phyloP scores from a whole-genome alignment of 306 rosid species.

The Macrotyloma uniflorum region DNA sequence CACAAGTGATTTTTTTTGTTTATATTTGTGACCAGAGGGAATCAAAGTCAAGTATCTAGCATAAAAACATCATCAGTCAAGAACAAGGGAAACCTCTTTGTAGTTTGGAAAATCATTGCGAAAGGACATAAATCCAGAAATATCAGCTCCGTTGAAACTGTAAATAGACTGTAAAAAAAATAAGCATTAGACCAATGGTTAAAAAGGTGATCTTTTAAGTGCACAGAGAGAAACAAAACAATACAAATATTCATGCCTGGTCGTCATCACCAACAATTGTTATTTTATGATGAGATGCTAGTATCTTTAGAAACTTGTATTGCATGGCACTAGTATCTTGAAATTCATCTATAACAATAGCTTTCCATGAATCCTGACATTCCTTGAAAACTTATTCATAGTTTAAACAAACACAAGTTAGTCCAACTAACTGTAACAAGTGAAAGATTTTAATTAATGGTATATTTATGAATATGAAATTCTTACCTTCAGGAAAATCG shows the following conservation, averaged over 20 bases:
- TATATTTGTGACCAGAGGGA: too few relatives aligned
- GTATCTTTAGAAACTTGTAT: constrained; percentile 70
- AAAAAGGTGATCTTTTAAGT: not conserved
- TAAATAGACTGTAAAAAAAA: constrained; percentile 80
- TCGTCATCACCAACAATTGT: constrained; percentile 98
- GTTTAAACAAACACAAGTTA: constrained; percentile 43
- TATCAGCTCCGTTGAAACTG: constrained; percentile 96
- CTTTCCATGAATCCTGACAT: constrained; percentile 78
- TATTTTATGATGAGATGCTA: constrained; percentile 71
- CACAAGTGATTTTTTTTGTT: too few relatives aligned
- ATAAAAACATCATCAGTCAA: constrained; percentile 29
- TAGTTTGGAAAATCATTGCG: constrained; percentile 76
- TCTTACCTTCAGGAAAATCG: constrained; percentile 84
- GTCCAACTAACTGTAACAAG: constrained; percentile 37
- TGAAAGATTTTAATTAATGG: constrained; percentile 22
- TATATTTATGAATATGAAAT: constrained; percentile 29
- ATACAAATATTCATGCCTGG: constrained; percentile 59
- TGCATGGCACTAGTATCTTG: constrained; percentile 98
- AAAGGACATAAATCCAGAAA: constrained; percentile 86
- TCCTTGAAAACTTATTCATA: constrained; percentile 68
- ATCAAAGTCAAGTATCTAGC: constrained; percentile 19
- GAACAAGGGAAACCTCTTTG: constrained; percentile 74
- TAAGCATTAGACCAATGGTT: constrained; percentile 32
- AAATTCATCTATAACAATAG: constrained; percentile 92
- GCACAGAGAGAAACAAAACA: constrained; percentile 25